Percentiles rank a stretch among this genome's conserved stretches.
Evolutionary conservation across 2,329 filamentous ascomycete genomes (phyloP).

Genomic region (Fusarium buharicum): DNA sequence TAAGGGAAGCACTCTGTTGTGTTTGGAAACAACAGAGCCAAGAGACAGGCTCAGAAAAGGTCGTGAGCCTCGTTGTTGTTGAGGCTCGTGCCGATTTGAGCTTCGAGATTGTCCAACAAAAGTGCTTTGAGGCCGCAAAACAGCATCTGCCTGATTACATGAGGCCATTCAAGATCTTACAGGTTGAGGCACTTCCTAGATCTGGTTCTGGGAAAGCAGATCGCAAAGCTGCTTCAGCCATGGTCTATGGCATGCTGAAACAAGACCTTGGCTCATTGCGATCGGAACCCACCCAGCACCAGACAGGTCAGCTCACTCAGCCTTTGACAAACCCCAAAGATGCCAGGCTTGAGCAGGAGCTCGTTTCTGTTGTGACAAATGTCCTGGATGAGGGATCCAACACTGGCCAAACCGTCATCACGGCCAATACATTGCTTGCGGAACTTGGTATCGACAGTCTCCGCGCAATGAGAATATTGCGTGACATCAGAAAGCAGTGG

Average conservation of each 20-base stretch:
- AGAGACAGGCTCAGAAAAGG: constrained; percentile 11
- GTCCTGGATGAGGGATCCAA: not conserved
- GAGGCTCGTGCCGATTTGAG: not conserved
- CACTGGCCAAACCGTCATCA: not conserved
- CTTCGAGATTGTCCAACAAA: not conserved
- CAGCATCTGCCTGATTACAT: constrained; percentile 20
- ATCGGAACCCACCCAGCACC: no score
- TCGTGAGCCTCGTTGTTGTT: constrained; percentile 12
- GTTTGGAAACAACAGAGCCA: constrained; percentile 12
- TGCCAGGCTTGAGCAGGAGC: not conserved
- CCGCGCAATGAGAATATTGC: constrained; percentile 18
- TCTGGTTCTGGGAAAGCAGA: constrained; percentile 20
- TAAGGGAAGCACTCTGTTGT: constrained; percentile 6
- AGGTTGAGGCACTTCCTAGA: not conserved
- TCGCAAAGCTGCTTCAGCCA: constrained; percentile 2
- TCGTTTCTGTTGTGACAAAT: not conserved
- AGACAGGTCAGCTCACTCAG: not conserved
- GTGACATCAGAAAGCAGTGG: constrained; percentile 18
- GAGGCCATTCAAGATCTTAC: constrained; percentile 14
- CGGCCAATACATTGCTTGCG: not conserved
- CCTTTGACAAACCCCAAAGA: not conserved
- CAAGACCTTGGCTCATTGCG: no score
- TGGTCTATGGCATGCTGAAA: not conserved
- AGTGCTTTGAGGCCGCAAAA: not conserved
- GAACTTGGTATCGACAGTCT: constrained; percentile 24